A percentile compares a stretch with the other conserved stretches of the same genome.
phyloP scores from a whole-genome alignment of 495 filamentous ascomycete genomes.

The Hypoxylon intermedium region DNA sequence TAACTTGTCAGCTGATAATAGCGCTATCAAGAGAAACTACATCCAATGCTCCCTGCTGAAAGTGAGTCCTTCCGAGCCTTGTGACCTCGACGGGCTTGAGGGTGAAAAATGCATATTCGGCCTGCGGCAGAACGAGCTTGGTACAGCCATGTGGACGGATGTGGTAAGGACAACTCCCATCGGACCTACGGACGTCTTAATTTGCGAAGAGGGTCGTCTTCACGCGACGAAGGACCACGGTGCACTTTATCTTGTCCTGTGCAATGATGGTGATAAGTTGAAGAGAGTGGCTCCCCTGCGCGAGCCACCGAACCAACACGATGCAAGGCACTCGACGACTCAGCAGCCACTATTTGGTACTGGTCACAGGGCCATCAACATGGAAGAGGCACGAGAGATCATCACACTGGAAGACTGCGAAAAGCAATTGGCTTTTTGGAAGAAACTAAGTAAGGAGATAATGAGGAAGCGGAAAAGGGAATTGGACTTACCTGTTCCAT shows the following conservation, averaged over 20 bases:
- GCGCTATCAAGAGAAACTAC: no score
- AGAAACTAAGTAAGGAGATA: no score
- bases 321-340: not conserved
- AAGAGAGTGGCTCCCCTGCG: not conserved
- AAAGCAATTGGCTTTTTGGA: no score
- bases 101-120: slow-evolving; percentile 4
- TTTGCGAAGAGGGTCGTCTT: slow-evolving; percentile 2
- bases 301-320: not conserved
- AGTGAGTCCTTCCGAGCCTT: not conserved
- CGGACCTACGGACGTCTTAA: slow-evolving; percentile 1
- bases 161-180: not conserved
- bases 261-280: not conserved
- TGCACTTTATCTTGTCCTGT: not conserved
- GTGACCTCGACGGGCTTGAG: not conserved
- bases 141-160: not conserved
- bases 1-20: no score
- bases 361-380: not conserved
- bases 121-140: not conserved
- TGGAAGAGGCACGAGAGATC: not conserved
- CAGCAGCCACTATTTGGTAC: not conserved
- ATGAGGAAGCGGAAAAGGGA: no score
- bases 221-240: not conserved
- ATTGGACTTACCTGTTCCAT: no score
- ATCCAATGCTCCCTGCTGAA: no score
- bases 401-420: no score